These are phyloP conservation scores for Penicillium sp. DNA, from an alignment of 2,329 filamentous ascomycete species.

Conservation along the genomic window DNA sequence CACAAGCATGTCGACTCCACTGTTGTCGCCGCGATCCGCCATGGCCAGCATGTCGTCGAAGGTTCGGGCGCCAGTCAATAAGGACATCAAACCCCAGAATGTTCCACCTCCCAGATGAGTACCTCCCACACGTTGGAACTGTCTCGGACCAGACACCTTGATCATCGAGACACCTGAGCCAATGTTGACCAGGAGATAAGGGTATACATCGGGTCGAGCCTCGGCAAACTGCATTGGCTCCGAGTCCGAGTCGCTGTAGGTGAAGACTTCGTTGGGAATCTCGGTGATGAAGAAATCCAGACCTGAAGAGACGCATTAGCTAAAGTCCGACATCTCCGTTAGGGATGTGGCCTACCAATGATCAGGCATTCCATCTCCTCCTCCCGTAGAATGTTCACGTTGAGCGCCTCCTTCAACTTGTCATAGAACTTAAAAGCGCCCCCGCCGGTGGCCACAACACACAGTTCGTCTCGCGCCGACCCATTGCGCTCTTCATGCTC, in stretches of 20 bases:
- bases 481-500: conserved; percentile 74
- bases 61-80: conserved; percentile 87
- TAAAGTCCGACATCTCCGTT: neutral
- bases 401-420: conserved; percentile 72
- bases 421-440: conserved; percentile 97
- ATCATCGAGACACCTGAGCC: conserved; percentile 95
- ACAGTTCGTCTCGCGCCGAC: conserved; percentile 62
- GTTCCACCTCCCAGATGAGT: conserved; percentile 95
- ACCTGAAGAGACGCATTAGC: conserved; percentile 48
- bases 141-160: conserved; percentile 83
- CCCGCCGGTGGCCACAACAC: conserved; percentile 91
- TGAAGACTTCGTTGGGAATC: conserved; percentile 94
- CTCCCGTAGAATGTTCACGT: conserved; percentile 82
- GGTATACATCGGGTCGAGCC: conserved; percentile 76
- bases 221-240: conserved; percentile 86
- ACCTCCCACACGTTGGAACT: conserved; percentile 86
- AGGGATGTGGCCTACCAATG: conserved; percentile 58
- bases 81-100: conserved; percentile 86
- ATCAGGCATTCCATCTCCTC: conserved; percentile 99
- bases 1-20: conserved; percentile 90
- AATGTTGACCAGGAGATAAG: conserved; percentile 96
- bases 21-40: conserved; percentile 86
- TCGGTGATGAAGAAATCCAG: conserved; percentile 99
- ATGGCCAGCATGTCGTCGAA: conserved; percentile 97
- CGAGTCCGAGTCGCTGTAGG: conserved; percentile 77